These are phyloP conservation scores for Fusarium incarnatum DNA, from an alignment of 2,329 filamentous ascomycete species.

Conservation along the genomic window DNA sequence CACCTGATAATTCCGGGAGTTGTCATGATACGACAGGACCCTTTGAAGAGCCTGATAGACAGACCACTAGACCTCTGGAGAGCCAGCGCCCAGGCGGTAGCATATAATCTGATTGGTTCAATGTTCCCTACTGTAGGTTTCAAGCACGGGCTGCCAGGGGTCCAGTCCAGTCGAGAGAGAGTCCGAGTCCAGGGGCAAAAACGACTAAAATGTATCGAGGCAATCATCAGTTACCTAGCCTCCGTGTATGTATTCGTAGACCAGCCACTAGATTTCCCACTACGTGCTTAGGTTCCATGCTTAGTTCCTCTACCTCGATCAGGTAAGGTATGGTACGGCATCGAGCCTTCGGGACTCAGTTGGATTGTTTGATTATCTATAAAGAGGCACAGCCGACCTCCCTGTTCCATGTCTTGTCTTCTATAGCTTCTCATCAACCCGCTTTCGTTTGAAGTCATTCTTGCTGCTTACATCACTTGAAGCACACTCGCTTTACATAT, in stretches of 20 bases:
- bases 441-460: constrained; percentile 5
- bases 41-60: constrained; percentile 16
- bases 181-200: constrained; percentile 11
- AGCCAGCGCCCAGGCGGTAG: constrained; percentile 4
- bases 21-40: constrained; percentile 5
- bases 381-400: constrained; percentile 14
- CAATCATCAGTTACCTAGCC: neutral
- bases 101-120: constrained; percentile 5
- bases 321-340: neutral
- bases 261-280: neutral
- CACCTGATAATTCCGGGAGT: constrained; percentile 14
- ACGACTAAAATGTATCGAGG: constrained; percentile 1
- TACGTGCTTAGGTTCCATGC: neutral
- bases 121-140: constrained; percentile 12
- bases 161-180: neutral
- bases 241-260: neutral
- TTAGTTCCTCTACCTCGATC: neutral
- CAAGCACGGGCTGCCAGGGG: constrained; percentile 10
- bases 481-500: constrained; percentile 11
- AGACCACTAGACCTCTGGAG: constrained; percentile 18
- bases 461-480: constrained; percentile 1
- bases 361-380: constrained; percentile 1
- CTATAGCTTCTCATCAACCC: neutral
- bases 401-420: neutral
- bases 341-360: constrained; percentile 1